Evolutionary conservation across 1,284 basidiomycete species (phyloP), one percentile per base, ranked within the genome.

Genomic region (Marasmius sp.): DNA sequence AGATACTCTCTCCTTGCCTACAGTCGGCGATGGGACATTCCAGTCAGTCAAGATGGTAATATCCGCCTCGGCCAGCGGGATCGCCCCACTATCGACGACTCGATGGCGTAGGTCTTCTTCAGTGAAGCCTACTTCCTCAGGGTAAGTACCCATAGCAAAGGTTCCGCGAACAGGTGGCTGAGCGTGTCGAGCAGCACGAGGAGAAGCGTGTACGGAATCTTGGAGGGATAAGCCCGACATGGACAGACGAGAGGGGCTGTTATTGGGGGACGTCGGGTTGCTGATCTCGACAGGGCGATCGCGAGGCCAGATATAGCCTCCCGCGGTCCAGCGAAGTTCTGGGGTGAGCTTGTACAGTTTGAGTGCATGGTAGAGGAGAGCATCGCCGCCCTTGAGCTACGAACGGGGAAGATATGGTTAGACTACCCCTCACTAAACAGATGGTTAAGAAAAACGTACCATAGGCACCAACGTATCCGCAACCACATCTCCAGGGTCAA

Each of bases 281-380:
- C 80, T 79, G 65, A 86, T 82, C 67, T 91, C 87, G 11, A 92
- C 87, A 0, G 83, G 81, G 60, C 84, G 83, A 67, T 90, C 87
- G 38, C 85, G 80, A 1, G 90, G 86, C 91, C 91, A 93, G 64
- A 93, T 81, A 72, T 88, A 91, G 12, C 89, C 89, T 6, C 90
- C 90, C 33, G 91, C 91, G 20, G 85, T 85, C 87, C 90, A 93
- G 60, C 89, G 87, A 0, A 93, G 80, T 65, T 89, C 88, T 0
- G 89, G 88, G 1, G 77, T 72, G 41, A 93, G 84, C 65, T 91
- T 91, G 77, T 87, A 92, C 33, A 88, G 72, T 72, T 89, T 91
- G 68, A 93, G 75, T 3, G 89, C 87, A 61, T 90, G 88, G 71
- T 90, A 91, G 12, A 93, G 73, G 41, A 91, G 72, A 5, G 88